Conservation (phyloP, 2,329 filamentous ascomycete genomes). For the Ascochyta rabiei region DNA sequence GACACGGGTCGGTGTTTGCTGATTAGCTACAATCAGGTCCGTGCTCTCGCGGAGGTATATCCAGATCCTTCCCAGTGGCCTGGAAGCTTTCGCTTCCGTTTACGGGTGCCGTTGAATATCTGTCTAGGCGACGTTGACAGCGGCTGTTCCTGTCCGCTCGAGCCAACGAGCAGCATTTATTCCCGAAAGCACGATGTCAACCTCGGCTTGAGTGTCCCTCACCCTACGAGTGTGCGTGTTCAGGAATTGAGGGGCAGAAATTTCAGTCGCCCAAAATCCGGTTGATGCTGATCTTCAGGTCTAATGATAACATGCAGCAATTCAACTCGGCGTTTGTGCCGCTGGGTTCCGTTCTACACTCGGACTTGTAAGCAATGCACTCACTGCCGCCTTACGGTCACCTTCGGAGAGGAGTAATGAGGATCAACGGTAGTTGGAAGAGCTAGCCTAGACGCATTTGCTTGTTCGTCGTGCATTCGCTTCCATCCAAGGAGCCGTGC, state of each 20-base stretch:
- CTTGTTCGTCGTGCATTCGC: slow-evolving; percentile 1
- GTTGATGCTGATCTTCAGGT: slow-evolving; percentile 15
- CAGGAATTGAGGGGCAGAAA: not conserved
- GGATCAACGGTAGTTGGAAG: not conserved
- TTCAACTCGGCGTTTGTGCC: not conserved
- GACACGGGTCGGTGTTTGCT: slow-evolving; percentile 2
- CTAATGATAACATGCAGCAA: not conserved
- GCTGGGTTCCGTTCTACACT: not conserved
- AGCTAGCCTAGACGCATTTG: not conserved
- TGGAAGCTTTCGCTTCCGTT: slow-evolving; percentile 7
- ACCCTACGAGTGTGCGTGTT: not conserved
- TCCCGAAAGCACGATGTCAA: not conserved
- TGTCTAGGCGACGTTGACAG: slow-evolving; percentile 3
- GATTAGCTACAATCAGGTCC: not conserved
- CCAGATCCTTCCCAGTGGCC: slow-evolving; percentile 3
- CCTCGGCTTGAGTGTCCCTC: not conserved
- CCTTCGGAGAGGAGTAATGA: not conserved
- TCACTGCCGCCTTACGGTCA: not conserved
- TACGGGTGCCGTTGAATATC: not conserved
- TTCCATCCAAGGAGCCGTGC: not conserved
- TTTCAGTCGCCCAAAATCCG: slow-evolving; percentile 3
- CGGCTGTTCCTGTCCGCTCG: not conserved
- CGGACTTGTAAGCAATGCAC: not conserved
- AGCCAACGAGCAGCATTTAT: not conserved
- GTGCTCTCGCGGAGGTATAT: slow-evolving; percentile 7